A percentile compares a stretch with the other conserved stretches of the same genome.
These are phyloP conservation scores for Yamadazyma akitaensis DNA, from an alignment of 805 yeast genomes.

Conservation along the genomic window DNA sequence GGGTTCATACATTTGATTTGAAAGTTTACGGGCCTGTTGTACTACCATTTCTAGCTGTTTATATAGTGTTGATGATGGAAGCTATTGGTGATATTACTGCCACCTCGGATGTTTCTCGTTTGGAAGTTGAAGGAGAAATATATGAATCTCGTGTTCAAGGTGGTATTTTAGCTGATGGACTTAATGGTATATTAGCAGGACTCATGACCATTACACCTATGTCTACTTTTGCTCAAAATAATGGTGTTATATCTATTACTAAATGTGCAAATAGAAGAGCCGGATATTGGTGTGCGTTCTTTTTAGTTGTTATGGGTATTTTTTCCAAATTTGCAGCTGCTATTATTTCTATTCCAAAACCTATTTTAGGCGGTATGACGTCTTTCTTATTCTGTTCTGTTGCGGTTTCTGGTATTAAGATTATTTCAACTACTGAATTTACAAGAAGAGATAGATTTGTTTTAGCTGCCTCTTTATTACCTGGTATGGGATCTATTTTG, in stretches of 20 bases:
- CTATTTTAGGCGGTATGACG: slow-evolving; percentile 80
- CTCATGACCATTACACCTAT: slow-evolving; percentile 83
- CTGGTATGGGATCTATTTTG: slow-evolving; percentile 66
- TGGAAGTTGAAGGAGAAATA: slow-evolving; percentile 75
- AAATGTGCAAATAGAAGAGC: slow-evolving; percentile 84
- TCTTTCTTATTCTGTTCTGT: slow-evolving; percentile 73
- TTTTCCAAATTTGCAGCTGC: slow-evolving; percentile 88
- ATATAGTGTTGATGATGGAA: slow-evolving; percentile 82
- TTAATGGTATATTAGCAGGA: slow-evolving; percentile 74
- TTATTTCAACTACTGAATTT: slow-evolving; percentile 58
- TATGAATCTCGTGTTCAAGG: slow-evolving; percentile 90
- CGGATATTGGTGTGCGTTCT: slow-evolving; percentile 80
- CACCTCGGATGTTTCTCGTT: slow-evolving; percentile 84
- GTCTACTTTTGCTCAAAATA: slow-evolving; percentile 92
- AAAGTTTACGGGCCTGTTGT: slow-evolving; percentile 81
- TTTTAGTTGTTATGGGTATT: slow-evolving; percentile 80
- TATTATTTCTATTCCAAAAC: slow-evolving; percentile 55
- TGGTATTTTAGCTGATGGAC: slow-evolving; percentile 86
- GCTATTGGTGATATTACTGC: slow-evolving; percentile 95
- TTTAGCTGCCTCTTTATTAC: slow-evolving; percentile 59
- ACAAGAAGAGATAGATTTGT: slow-evolving; percentile 74
- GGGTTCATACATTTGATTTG: slow-evolving; percentile 83
- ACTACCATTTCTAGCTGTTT: slow-evolving; percentile 80
- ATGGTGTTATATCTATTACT: slow-evolving; percentile 90
- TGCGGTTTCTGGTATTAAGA: slow-evolving; percentile 69